These are phyloP conservation scores for Penicillium bovifimosum DNA, from an alignment of 495 filamentous ascomycete species.

Conservation along the genomic window DNA sequence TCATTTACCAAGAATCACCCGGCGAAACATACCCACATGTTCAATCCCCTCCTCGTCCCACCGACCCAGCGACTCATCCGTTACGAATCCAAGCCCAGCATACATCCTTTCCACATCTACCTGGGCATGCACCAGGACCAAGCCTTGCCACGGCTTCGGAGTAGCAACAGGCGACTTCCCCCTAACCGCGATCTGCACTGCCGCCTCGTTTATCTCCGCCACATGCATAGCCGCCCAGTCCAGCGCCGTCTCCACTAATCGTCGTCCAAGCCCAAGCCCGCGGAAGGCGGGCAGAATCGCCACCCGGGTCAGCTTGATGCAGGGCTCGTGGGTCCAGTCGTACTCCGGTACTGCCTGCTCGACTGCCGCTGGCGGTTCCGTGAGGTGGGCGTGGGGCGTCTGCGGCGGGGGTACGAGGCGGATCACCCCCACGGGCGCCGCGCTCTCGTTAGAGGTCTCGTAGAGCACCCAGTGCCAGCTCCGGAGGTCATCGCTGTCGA, in stretches of 20 bases:
- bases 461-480: slow-evolving; percentile 82
- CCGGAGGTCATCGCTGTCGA: slow-evolving; percentile 72
- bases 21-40: slow-evolving; percentile 74
- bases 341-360: slow-evolving; percentile 3
- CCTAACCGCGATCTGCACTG: slow-evolving; percentile 34
- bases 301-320: slow-evolving; percentile 74
- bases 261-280: slow-evolving; percentile 53
- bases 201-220: slow-evolving; percentile 34
- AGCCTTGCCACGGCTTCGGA: slow-evolving; percentile 53
- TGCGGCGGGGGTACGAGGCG: slow-evolving; percentile 76
- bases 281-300: slow-evolving; percentile 60
- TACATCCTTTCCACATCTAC: slow-evolving; percentile 55
- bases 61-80: slow-evolving; percentile 63
- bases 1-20: slow-evolving; percentile 22
- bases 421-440: slow-evolving; percentile 57
- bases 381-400: slow-evolving; percentile 46
- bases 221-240: slow-evolving; percentile 57
- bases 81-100: slow-evolving; percentile 59
- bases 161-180: slow-evolving; percentile 19
- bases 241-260: slow-evolving; percentile 57
- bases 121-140: slow-evolving; percentile 73
- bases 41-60: slow-evolving; percentile 83
- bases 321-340: slow-evolving; percentile 53
- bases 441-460: slow-evolving; percentile 1
- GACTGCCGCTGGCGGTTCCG: slow-evolving; percentile 7